These are phyloP conservation scores for Ustilago bromivora DNA, from an alignment of 1,284 basidiomycete species.

Conservation along the genomic window DNA sequence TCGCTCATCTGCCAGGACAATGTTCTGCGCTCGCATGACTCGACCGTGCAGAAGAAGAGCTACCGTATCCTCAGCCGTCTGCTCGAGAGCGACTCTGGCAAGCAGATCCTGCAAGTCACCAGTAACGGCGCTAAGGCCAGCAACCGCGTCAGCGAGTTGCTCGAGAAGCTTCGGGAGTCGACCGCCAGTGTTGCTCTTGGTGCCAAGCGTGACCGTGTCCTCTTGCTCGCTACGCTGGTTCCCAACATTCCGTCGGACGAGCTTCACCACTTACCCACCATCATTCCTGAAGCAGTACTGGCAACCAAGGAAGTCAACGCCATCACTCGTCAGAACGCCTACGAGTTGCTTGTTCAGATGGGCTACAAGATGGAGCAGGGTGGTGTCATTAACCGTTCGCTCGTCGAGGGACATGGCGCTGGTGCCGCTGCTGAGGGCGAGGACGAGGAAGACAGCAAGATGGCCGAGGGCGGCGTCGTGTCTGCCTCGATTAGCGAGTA, in stretches of 20 bases:
- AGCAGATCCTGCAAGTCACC: slow-evolving; percentile 43
- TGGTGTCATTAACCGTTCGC: slow-evolving; percentile 82
- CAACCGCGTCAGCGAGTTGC: slow-evolving; percentile 50
- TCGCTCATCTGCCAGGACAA: slow-evolving; percentile 72
- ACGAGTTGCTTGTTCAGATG: slow-evolving; percentile 90
- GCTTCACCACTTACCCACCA: slow-evolving; percentile 85
- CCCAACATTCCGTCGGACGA: slow-evolving; percentile 78
- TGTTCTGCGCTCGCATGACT: slow-evolving; percentile 75
- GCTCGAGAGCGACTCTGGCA: slow-evolving; percentile 53
- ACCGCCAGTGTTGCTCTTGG: slow-evolving; percentile 78
- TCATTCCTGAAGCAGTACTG: slow-evolving; percentile 95
- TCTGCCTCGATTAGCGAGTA: slow-evolving; percentile 89
- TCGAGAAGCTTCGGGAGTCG: slow-evolving; percentile 56
- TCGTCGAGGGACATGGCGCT: slow-evolving; percentile 76
- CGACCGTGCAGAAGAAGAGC: slow-evolving; percentile 94
- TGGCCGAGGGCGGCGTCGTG: slow-evolving; percentile 71
- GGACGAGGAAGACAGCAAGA: slow-evolving; percentile 58
- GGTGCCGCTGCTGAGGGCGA: slow-evolving; percentile 26
- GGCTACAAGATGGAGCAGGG: slow-evolving; percentile 90
- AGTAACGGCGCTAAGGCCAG: slow-evolving; percentile 6
- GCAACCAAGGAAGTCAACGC: slow-evolving; percentile 98
- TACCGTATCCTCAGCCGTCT: slow-evolving; percentile 85
- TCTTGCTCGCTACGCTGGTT: slow-evolving; percentile 81
- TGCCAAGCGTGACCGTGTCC: slow-evolving; percentile 87
- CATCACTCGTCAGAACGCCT: slow-evolving; percentile 87